Evolutionary conservation across 352 stramenopile species (phyloP).

Genomic region (Globisporangium cystogenes): DNA sequence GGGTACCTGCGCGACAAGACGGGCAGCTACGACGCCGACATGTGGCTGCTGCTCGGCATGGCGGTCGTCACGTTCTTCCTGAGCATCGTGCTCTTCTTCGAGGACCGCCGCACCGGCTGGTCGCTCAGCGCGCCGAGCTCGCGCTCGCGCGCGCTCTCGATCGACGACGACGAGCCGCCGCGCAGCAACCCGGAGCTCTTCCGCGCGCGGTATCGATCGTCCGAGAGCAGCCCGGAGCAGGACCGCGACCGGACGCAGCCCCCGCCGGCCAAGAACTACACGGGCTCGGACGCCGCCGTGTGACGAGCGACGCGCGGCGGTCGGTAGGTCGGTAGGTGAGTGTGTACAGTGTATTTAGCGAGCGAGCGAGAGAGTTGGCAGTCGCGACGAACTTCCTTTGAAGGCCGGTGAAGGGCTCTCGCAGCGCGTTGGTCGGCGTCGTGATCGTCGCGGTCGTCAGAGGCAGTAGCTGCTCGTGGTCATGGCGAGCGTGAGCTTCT

Average conservation of each 20-base stretch:
- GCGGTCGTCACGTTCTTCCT: conserved; percentile 61
- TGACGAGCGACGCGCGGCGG: neutral
- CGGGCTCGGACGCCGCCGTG: conserved; percentile 4
- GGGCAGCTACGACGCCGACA: conserved; percentile 75
- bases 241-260: too few relatives aligned
- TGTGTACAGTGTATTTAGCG: conserved; percentile 14
- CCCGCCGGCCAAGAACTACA: conserved; percentile 5
- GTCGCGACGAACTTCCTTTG: neutral
- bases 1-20: conserved; percentile 80
- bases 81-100: conserved; percentile 53
- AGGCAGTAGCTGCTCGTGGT: conserved; percentile 17
- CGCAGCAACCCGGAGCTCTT: conserved; percentile 31
- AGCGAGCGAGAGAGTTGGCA: neutral
- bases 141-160: conserved; percentile 45
- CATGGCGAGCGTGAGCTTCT: conserved; percentile 63
- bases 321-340: too few relatives aligned
- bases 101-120: conserved; percentile 54
- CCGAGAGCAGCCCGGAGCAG: conserved; percentile 15
- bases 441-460: too few relatives aligned
- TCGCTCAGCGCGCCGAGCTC: conserved; percentile 49
- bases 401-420: neutral
- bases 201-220: conserved; percentile 22
- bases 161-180: conserved; percentile 57
- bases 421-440: too few relatives aligned
- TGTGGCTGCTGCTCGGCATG: conserved; percentile 80